Conservation (phyloP, 768 basidiomycete species). For the Brasilioporus rufonigricans region DNA sequence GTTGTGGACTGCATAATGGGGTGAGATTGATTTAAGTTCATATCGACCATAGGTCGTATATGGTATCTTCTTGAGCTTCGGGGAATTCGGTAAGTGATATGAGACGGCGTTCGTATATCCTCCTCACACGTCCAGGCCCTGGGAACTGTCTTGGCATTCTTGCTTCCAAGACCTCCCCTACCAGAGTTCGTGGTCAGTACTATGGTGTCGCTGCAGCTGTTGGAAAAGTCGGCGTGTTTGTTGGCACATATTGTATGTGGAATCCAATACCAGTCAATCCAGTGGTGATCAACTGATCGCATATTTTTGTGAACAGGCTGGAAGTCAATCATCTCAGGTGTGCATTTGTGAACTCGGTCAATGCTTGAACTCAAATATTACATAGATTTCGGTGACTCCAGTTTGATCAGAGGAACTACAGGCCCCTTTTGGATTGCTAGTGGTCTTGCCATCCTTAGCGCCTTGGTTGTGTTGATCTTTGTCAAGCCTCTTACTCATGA, state of each 20-base stretch:
- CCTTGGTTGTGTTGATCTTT: slow-evolving; percentile 67
- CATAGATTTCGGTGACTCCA: slow-evolving; percentile 58
- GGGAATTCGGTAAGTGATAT: slow-evolving; percentile 66
- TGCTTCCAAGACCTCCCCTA: slow-evolving; percentile 83
- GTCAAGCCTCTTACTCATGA: slow-evolving; percentile 73
- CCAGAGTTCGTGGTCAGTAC: slow-evolving; percentile 81
- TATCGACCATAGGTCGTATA: slow-evolving; percentile 61
- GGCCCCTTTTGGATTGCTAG: slow-evolving; percentile 90
- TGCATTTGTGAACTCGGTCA: slow-evolving; percentile 3
- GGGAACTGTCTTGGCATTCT: slow-evolving; percentile 86
- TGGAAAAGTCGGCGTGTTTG: slow-evolving; percentile 83
- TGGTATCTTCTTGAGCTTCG: slow-evolving; percentile 87
- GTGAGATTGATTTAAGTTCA: background rate
- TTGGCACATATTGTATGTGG: slow-evolving; percentile 73
- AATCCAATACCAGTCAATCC: background rate
- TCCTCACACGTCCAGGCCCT: slow-evolving; percentile 46
- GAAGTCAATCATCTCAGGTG: slow-evolving; percentile 63
- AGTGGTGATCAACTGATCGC: slow-evolving; percentile 3
- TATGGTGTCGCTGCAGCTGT: slow-evolving; percentile 85
- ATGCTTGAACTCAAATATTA: background rate
- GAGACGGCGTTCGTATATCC: background rate
- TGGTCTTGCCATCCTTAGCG: slow-evolving; percentile 79
- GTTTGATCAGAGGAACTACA: slow-evolving; percentile 59
- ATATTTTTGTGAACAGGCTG: slow-evolving; percentile 44
- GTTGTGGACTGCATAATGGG: slow-evolving; percentile 16